Conservation (phyloP, 495 filamentous ascomycete species). For the Mytilinidion resinicola region DNA sequence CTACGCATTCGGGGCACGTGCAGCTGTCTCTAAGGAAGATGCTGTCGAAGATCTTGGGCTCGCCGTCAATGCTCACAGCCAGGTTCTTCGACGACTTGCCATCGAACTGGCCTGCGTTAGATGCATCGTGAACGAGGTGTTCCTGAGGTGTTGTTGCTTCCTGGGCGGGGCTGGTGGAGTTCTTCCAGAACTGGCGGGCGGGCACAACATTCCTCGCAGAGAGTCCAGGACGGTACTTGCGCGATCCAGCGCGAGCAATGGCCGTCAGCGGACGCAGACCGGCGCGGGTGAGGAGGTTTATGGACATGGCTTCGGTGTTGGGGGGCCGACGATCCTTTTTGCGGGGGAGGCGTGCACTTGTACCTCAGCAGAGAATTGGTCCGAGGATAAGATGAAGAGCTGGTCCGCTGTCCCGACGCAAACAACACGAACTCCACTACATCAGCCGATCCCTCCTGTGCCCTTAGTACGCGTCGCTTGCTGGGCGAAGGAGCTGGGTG, state of each 20-base stretch:
- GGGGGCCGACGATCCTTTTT: neutral
- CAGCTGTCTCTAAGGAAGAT: conserved; percentile 74
- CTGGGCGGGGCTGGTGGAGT: neutral
- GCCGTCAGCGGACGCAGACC: neutral
- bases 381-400: neutral
- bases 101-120: conserved; percentile 20
- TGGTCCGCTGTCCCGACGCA: neutral
- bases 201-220: neutral
- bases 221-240: neutral
- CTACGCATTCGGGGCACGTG: conserved; percentile 62
- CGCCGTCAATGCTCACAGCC: conserved; percentile 23
- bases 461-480: neutral
- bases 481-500: conserved; percentile 37
- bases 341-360: neutral
- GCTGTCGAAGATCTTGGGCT: conserved; percentile 23
- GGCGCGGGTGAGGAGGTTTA: conserved; percentile 12
- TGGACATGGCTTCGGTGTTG: conserved; percentile 3
- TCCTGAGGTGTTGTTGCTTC: conserved; percentile 1
- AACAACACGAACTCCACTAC: neutral
- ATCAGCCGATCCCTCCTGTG: neutral
- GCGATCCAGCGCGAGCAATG: conserved; percentile 2
- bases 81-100: conserved; percentile 24
- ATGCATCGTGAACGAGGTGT: conserved; percentile 24
- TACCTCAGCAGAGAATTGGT: neutral
- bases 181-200: conserved; percentile 10